phyloP scores from a whole-genome alignment of 192 early-diverging fungal genomes.

The Coemansia sp. region DNA sequence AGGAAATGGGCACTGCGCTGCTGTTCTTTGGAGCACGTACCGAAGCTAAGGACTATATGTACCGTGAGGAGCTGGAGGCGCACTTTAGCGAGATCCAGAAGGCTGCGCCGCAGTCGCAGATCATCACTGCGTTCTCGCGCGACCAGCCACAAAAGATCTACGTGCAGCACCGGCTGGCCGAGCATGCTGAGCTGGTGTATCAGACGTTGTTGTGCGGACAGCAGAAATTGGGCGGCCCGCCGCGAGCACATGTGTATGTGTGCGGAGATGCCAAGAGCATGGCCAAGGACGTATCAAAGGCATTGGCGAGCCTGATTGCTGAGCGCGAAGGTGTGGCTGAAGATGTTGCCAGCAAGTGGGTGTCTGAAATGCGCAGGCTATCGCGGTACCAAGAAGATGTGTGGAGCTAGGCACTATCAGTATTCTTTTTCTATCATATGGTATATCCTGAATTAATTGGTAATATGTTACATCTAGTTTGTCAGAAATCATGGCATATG shows the following conservation, averaged over 20 bases:
- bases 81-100: conserved; percentile 63
- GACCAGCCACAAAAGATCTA: conserved; percentile 87
- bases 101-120: conserved; percentile 58
- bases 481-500: neutral
- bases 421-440: neutral
- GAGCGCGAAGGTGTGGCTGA: conserved; percentile 64
- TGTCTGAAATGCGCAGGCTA: conserved; percentile 78
- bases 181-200: conserved; percentile 79
- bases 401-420: conserved; percentile 46
- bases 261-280: conserved; percentile 97
- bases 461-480: neutral
- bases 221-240: conserved; percentile 44
- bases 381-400: conserved; percentile 95
- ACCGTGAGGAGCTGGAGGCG: conserved; percentile 75
- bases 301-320: conserved; percentile 69
- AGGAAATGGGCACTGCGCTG: conserved; percentile 73
- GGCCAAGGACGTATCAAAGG: conserved; percentile 85
- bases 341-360: conserved; percentile 71
- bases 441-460: neutral
- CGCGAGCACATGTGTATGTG: conserved; percentile 79
- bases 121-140: conserved; percentile 92
- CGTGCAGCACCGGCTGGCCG: conserved; percentile 87
- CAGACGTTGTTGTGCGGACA: conserved; percentile 70
- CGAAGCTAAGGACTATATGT: conserved; percentile 85
- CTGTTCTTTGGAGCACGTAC: conserved; percentile 96